Conservation (phyloP, 345 rosid genomes). For the Melaleuca quinquenervia region DNA sequence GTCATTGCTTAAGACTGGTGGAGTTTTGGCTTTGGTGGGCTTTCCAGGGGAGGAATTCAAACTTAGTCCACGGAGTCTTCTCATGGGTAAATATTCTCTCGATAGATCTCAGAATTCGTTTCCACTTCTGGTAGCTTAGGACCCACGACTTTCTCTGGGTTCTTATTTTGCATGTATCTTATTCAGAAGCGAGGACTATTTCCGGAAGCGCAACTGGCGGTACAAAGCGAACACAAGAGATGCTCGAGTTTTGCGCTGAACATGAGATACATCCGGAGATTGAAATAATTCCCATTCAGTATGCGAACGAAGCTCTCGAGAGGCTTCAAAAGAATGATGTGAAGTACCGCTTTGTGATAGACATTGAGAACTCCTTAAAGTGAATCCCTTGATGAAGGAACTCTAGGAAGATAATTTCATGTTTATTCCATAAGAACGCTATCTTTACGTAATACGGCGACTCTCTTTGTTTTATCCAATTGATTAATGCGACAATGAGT, state of each 20-base stretch:
- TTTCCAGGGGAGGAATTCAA: slow-evolving; percentile 20
- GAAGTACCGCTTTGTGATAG: slow-evolving; percentile 24
- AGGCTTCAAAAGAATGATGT: slow-evolving; percentile 20
- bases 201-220: slow-evolving; percentile 22
- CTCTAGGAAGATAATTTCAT: background rate
- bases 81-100: slow-evolving; percentile 1
- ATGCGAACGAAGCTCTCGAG: slow-evolving; percentile 23
- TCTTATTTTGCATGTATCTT: background rate
- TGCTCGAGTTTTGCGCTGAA: slow-evolving; percentile 23
- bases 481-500: background rate
- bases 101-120: background rate
- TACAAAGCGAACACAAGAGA: slow-evolving; percentile 17
- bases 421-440: background rate
- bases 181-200: slow-evolving; percentile 11
- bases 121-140: background rate
- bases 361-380: slow-evolving; percentile 17
- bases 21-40: slow-evolving; percentile 20
- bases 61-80: slow-evolving; percentile 14
- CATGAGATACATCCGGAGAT: slow-evolving; percentile 18
- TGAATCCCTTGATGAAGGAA: background rate
- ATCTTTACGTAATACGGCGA: background rate
- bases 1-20: slow-evolving; percentile 35
- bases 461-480: background rate
- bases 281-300: slow-evolving; percentile 19
- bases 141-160: background rate